Evolutionary conservation across 2,329 filamentous ascomycete genomes (phyloP), one percentile per base, ranked within the genome.

Genomic region (Arthrobotrys sinensis): DNA sequence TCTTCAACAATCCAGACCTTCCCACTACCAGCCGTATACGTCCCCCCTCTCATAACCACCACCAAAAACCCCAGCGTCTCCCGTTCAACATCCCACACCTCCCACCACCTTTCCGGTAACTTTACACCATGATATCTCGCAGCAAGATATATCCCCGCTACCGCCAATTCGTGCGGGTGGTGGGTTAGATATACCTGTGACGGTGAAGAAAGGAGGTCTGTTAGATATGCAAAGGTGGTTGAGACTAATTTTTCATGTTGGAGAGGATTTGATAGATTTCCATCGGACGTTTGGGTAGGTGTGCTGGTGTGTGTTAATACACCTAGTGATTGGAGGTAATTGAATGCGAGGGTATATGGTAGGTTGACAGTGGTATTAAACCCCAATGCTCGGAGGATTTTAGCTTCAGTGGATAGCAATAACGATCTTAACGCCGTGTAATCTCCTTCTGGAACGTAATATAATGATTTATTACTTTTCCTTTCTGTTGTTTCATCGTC

Each of bases 51-150:
- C n/a, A 68, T 63, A 21, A 77, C 73, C 10, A 97, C 93, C 2
- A 97, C 94, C 73, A 98, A 85, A 81, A 98, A 98, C 0, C 96
- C 96, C 40, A 99, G 87, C 83, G 97, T 94, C 86, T 99, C 96
- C 63, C 96, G 88, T 82, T 97, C 94, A 6, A 96, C 93, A 84
- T 99, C 96, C 84, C 98, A 98, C 0, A 98, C 93, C 84, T 97
- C 94, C 96, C 96, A 99, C 96, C 96, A 99, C 80, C 93, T 91
- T 80, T 92, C 92, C 0, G 95, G 93, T 85, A 97, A 88, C 83
- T 93, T 94, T 11, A 92, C 89, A 0, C 88, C 90, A 0, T 89
- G 84, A 80, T 98, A 94, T 52, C 91, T 88, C 0, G 93, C 92
- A 0, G 95, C 93, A n/a, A 93, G 89, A 83, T 98, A 99, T 36